Evolutionary conservation across 2,329 filamentous ascomycete genomes (phyloP).

Genomic region (Coniochaeta sp.): DNA sequence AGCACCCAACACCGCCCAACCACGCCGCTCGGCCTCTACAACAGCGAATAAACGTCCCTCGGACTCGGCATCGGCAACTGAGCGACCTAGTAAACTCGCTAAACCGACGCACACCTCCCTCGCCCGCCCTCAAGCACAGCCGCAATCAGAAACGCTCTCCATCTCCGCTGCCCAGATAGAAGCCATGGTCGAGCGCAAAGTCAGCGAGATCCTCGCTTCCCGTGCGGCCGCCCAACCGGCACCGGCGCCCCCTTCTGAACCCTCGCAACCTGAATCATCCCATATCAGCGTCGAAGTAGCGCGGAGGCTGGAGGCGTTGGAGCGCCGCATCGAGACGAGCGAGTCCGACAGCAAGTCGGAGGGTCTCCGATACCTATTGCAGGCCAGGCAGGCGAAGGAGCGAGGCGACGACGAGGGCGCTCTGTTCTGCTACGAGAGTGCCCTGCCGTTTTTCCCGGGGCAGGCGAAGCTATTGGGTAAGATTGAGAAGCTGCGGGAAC

Average conservation of each 20-base stretch:
- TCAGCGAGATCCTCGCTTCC: slow-evolving; percentile 74
- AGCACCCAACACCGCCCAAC: not conserved
- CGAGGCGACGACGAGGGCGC: slow-evolving; percentile 71
- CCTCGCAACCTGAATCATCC: slow-evolving; percentile 20
- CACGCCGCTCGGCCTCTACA: not conserved
- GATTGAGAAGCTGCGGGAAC: slow-evolving; percentile 53
- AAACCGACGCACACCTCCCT: slow-evolving; percentile 19
- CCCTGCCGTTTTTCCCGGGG: slow-evolving; percentile 75
- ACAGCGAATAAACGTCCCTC: slow-evolving; percentile 25
- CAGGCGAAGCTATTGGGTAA: slow-evolving; percentile 71
- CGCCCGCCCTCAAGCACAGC: slow-evolving; percentile 14
- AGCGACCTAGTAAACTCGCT: slow-evolving; percentile 41
- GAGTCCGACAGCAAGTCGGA: slow-evolving; percentile 65
- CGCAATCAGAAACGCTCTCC: slow-evolving; percentile 24
- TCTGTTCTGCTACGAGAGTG: slow-evolving; percentile 78
- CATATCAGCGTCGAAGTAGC: slow-evolving; percentile 69
- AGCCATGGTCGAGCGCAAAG: slow-evolving; percentile 85
- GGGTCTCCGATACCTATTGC: slow-evolving; percentile 77
- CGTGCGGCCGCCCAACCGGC: slow-evolving; percentile 20
- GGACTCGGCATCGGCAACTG: slow-evolving; percentile 27
- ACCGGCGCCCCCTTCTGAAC: slow-evolving; percentile 10
- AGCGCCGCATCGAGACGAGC: slow-evolving; percentile 68
- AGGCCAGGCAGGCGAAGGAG: slow-evolving; percentile 85
- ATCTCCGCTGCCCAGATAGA: slow-evolving; percentile 73
- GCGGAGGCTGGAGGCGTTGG: slow-evolving; percentile 72